Evolutionary conservation across 352 stramenopile species (phyloP), one percentile per base, ranked within the genome.

Genomic region (Phytophthora nicotianae): DNA sequence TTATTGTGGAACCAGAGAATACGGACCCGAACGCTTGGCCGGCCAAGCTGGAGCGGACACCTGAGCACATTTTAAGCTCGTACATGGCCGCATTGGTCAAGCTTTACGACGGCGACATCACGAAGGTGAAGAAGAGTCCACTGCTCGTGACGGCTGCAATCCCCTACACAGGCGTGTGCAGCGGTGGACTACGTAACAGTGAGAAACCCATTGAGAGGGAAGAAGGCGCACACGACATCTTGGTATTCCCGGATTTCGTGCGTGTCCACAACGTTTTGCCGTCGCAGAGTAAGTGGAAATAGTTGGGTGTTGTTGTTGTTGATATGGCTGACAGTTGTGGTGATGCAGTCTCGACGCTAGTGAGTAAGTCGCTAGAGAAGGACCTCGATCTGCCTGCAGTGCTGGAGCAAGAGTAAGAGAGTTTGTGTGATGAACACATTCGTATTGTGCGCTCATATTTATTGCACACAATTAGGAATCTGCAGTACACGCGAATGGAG

Each of bases 211-310:
- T 5, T 26, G 43, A 68, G 14, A 43, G 13, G 20, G 50, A 69
- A 26, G 52, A 67, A 24, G 52, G 51, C 3, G 52, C 60, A 2
- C 84, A 93, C 52, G 84, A 93, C 45, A 58, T 90, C 26, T 58
- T 93, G 23, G 70, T 93, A 40, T 90, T 91, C 47, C 84, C 84
- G 1, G 81, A 91, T n/a, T 71, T 69, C 17, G 50, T 93, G 45
- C 82, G 79, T 23, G 54, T 91, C 5, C 65, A 84, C 29, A 68
- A 86, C 49, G 64, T 93, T n/a, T 49, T 68, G 5, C 45, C 68
- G 19, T 59, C 53, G 0, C 60, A 89, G 33, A 78, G 84, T 91
- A 68, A 40, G 74, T 72, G 7, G 2, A 5, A 47, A 10, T 45
- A 14, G 7, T 29, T 55, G 5, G 21, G 5, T 33, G 13, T 45